Conservation (phyloP, 2,329 filamentous ascomycete genomes). For the Monilinia fructigena region DNA sequence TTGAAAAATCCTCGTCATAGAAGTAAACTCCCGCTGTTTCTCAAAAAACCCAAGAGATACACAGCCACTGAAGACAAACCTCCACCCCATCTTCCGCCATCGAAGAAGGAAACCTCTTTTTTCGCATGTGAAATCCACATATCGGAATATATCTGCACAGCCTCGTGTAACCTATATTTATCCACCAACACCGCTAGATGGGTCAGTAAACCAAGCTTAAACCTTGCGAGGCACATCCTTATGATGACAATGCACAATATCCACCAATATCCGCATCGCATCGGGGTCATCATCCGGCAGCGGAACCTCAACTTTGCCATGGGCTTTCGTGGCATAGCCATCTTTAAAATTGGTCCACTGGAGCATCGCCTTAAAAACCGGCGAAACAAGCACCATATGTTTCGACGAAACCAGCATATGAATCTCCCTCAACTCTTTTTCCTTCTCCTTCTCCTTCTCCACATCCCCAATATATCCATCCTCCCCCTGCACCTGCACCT, state of each 20-base stretch:
- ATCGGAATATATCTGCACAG: slow-evolving; percentile 23
- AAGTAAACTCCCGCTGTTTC: neutral
- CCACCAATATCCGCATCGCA: slow-evolving; percentile 39
- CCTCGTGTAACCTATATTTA: slow-evolving; percentile 34
- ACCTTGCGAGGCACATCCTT: slow-evolving; percentile 35
- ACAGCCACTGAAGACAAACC: slow-evolving; percentile 17
- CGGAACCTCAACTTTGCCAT: slow-evolving; percentile 32
- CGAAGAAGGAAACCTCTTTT: slow-evolving; percentile 4
- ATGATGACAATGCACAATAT: slow-evolving; percentile 37
- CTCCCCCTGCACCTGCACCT: neutral
- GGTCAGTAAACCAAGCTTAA: slow-evolving; percentile 33
- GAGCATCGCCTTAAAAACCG: slow-evolving; percentile 38
- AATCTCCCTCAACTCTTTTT: slow-evolving; percentile 15
- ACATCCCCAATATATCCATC: neutral
- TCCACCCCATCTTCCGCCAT: neutral
- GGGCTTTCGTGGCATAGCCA: slow-evolving; percentile 25
- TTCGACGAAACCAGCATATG: slow-evolving; percentile 31
- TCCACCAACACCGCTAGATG: slow-evolving; percentile 36
- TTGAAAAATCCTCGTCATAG: slow-evolving; percentile 15
- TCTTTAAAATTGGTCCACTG: slow-evolving; percentile 31
- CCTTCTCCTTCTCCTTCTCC: neutral
- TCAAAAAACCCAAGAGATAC: slow-evolving; percentile 23
- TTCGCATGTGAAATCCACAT: slow-evolving; percentile 18
- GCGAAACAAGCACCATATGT: slow-evolving; percentile 34
- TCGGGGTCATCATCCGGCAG: slow-evolving; percentile 38